A percentile compares a stretch with the other conserved stretches of the same genome.
These are phyloP conservation scores for Umbilicaria muhlenbergii DNA, from an alignment of 495 filamentous ascomycete genomes.

Conservation along the genomic window DNA sequence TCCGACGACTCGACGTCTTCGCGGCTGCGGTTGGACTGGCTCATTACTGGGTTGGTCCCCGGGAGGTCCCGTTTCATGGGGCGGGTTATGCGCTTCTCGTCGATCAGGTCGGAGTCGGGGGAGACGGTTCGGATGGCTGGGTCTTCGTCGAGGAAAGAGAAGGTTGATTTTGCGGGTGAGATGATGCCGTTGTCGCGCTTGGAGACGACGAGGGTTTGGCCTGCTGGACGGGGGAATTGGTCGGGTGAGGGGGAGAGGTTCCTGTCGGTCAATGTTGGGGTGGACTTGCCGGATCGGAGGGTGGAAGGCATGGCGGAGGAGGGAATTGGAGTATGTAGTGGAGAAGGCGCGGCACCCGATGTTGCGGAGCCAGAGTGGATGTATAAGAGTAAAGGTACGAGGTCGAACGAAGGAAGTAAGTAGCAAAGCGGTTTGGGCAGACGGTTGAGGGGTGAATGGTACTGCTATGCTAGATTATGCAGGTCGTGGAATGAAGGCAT, in stretches of 20 bases:
- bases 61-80: conserved; percentile 3
- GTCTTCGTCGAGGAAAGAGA: conserved; percentile 11
- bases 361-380: no score
- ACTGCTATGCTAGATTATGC: no score
- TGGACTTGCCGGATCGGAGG: neutral
- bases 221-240: conserved; percentile 9
- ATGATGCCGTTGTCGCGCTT: conserved; percentile 13
- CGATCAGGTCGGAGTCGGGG: conserved; percentile 3
- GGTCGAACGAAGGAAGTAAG: no score
- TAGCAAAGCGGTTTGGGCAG: no score
- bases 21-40: neutral
- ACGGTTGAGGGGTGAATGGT: no score
- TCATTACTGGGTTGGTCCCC: conserved; percentile 1
- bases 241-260: conserved; percentile 6
- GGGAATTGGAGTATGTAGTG: neutral
- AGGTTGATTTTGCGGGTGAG: conserved; percentile 11
- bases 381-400: no score
- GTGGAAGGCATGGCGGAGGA: conserved; percentile 6
- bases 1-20: neutral
- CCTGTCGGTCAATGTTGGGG: conserved; percentile 1
- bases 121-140: conserved; percentile 2
- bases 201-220: conserved; percentile 2
- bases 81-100: conserved; percentile 5
- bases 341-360: neutral
- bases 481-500: no score